phyloP scores from a whole-genome alignment of 129 eudicot species.

The Tagetes patula region DNA sequence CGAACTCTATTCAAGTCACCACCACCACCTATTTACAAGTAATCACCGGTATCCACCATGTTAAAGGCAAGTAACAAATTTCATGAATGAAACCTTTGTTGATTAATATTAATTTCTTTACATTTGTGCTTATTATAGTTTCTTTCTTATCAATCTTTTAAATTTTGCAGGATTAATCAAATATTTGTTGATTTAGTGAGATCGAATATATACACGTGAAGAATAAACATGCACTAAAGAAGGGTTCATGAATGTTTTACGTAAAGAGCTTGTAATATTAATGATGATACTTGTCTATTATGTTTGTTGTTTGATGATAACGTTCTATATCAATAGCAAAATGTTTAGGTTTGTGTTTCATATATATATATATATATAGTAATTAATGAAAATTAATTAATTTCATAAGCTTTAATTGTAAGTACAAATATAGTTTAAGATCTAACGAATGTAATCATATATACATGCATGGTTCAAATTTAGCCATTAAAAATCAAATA shows the following conservation, averaged over 20 bases:
- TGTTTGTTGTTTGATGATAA: background rate
- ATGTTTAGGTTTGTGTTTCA: background rate
- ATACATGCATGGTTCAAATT: too few relatives aligned
- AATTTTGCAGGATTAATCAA: constrained; percentile 12
- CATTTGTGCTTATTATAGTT: background rate
- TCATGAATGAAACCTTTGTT: background rate
- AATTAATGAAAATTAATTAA: background rate
- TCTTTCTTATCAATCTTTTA: background rate
- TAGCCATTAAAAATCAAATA: too few relatives aligned
- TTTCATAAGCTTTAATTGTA: background rate
- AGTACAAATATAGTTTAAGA: background rate
- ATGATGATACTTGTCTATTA: background rate
- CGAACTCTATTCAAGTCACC: background rate
- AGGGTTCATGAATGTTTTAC: constrained; percentile 7
- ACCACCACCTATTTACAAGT: constrained; percentile 32
- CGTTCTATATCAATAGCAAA: background rate
- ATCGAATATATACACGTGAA: background rate
- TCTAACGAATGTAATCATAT: background rate
- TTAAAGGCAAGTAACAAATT: constrained; percentile 25
- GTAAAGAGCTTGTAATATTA: background rate
- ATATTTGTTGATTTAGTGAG: background rate
- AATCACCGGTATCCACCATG: constrained; percentile 30
- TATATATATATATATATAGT: too few relatives aligned
- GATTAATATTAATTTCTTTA: background rate
- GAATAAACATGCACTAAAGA: constrained; percentile 14